Base-by-base conservation (phyloP, 2,329 filamentous ascomycete genomes). In the Trichoderma arundinaceum region DNA sequence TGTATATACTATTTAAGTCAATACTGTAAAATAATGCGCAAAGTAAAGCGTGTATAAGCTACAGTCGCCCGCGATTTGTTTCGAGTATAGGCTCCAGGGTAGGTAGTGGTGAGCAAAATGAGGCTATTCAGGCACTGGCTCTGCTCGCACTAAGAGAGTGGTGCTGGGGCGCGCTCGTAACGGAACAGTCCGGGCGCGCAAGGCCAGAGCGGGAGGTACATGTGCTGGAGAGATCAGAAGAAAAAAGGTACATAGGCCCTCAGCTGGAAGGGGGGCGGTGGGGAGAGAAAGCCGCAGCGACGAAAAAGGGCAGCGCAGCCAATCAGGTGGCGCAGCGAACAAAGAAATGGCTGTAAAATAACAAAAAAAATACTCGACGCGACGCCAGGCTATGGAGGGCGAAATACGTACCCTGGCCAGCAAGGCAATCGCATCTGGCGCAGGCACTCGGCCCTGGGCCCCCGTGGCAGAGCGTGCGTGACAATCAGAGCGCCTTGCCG, bases 281-380 rank as follows among this genome's bases (percentile, higher is more conserved):
- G 59, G 38, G 46, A 38, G 28, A 32, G n/a, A 52, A 52, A 32
- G 48, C 15, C 52, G 58, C 48, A 52, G 39, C n/a, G 44, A 51
- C 39, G 35, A 44, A 61, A 41, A 52, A 57, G 22, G 28, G 12
- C 28, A 46, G 7, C 9, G 13, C 8, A n/a, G 48, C 59, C 59
- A 63, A 63, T 63, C 39, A 54, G 17, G 44, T 63, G 32, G 2
- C 54, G 9, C 39, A 12, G 4, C 13, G 35, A 10, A 17, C 2
- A 10, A 46, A 38, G 46, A 62, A 62, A 62, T 28, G 22, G 22
- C 22, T 28, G 22, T 4, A 53, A 28, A 62, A 62, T 35, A 44
- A 60, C 44, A 63, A 63, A 52, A 62, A 39, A 62, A 54, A 60
- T 19, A 8, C 10, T 60, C 41, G 59, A 63, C 59, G 59, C 59